Evolutionary conservation across 1,284 basidiomycete genomes (phyloP), one percentile per base, ranked within the genome.

Genomic region (Austroboletus niveus): DNA sequence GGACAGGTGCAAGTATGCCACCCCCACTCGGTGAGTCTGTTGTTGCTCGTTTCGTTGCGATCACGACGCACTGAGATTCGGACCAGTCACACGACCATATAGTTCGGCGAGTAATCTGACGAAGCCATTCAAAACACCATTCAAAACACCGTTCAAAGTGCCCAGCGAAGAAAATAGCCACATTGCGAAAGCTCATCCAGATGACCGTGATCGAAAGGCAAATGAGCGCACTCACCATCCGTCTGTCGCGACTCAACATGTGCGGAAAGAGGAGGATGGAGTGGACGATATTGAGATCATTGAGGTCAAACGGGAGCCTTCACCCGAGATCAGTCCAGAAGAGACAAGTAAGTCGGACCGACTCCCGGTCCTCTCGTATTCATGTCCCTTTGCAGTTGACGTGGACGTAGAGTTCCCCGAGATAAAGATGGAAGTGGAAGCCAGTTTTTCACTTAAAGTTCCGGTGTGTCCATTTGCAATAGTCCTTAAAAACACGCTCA

Each of bases 381-480:
- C 14, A 15, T 3, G 4, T 5, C 12, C 9, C 10, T 2, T 10
- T 12, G 5, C 39, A 58, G 62, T 40, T 24, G 47, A 51, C 27
- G 10, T 20, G 35, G 67, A 69, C 2, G 36, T 70, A 6, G 60
- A 70, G 2, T 55, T 80, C 2, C 72, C 75, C 1, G 72, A 77
- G 11, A 68, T 77, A 2, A 62, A 73, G 15, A 61, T 82, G 17
- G 72, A 78, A 34, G 70, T 85, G 11, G 82, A 85, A 36, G 74
- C 70, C n/a, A 70, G 74, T 3, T 80, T 75, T 58, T 88, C 86
- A 7, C 72, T 72, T 47, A 89, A 88, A 66, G 73, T 86, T 14
- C 74, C 78, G 1, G 84, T 87, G 56, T 45, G 75, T 66, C 7
- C 46, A n/a, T 14, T 44, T 8, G 32, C 10, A 22, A 1, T 29